Conservation (phyloP, 306 rosid genomes). For the Fragaria ananassa region DNA sequence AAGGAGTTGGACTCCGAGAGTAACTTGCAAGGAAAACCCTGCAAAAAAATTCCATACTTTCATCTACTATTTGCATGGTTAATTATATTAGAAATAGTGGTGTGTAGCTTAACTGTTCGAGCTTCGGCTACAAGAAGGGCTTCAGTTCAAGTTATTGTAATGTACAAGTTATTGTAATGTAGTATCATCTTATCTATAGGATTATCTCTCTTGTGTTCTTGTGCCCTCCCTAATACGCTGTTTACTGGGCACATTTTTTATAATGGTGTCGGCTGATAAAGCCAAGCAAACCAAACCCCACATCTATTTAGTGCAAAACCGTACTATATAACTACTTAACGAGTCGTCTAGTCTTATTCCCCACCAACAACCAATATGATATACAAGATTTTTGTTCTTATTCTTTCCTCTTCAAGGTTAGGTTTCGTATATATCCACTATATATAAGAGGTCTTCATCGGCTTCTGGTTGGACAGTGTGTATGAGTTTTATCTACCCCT, state of each 20-base stretch:
- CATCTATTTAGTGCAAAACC: slow-evolving; percentile 20
- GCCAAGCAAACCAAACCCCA: slow-evolving; percentile 27
- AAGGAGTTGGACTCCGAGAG: neutral
- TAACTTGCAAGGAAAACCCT: neutral
- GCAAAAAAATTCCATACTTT: neutral
- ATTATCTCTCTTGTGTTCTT: neutral
- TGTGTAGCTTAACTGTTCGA: no score
- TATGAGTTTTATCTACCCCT: neutral
- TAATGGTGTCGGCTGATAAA: slow-evolving; percentile 39
- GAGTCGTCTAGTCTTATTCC: slow-evolving; percentile 1
- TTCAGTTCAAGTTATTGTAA: neutral
- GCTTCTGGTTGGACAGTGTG: neutral
- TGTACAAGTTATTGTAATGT: neutral
- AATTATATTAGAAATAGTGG: neutral
- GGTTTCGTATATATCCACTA: neutral
- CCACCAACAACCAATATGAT: neutral
- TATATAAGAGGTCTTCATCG: neutral
- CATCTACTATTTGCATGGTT: neutral
- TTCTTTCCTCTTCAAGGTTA: neutral
- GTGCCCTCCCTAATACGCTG: slow-evolving; percentile 6
- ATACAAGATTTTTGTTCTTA: neutral
- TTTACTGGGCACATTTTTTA: slow-evolving; percentile 16
- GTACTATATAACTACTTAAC: neutral
- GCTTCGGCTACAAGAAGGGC: neutral
- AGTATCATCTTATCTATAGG: neutral